These are phyloP conservation scores for Chlamydomonas sp. DNA, from an alignment of 139 green algal genomes.

Conservation along the genomic window DNA sequence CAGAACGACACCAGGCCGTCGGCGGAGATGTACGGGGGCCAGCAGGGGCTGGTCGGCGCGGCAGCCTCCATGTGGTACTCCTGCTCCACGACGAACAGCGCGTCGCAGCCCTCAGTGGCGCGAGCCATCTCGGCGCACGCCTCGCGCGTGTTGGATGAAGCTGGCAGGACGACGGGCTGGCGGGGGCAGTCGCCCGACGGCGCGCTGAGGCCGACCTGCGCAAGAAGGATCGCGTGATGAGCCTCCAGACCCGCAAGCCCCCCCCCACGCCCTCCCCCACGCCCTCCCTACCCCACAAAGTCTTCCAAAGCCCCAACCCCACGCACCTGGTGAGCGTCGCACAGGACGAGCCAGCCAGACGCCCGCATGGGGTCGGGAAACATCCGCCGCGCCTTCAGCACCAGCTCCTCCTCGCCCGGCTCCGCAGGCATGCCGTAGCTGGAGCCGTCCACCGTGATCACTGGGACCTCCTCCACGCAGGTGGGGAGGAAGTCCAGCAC, in stretches of 20 bases:
- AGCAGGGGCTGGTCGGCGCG: background rate
- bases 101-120: constrained; percentile 16
- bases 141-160: constrained; percentile 51
- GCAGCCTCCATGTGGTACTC: constrained; percentile 63
- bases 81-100: constrained; percentile 59
- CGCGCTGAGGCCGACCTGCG: background rate
- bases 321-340: constrained; percentile 2
- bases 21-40: background rate
- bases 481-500: no score
- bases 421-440: no score
- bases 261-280: no score
- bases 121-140: constrained; percentile 31
- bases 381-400: constrained; percentile 1
- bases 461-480: no score
- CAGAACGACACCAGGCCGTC: background rate
- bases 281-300: background rate
- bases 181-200: background rate
- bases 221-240: background rate
- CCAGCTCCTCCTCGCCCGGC: no score
- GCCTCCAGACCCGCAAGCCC: background rate
- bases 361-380: constrained; percentile 2
- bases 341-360: constrained; percentile 3
- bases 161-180: constrained; percentile 17
- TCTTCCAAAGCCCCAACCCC: constrained; percentile 4
- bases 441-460: no score